phyloP scores from a whole-genome alignment of 495 filamentous ascomycete species.

The Podospora australis region DNA sequence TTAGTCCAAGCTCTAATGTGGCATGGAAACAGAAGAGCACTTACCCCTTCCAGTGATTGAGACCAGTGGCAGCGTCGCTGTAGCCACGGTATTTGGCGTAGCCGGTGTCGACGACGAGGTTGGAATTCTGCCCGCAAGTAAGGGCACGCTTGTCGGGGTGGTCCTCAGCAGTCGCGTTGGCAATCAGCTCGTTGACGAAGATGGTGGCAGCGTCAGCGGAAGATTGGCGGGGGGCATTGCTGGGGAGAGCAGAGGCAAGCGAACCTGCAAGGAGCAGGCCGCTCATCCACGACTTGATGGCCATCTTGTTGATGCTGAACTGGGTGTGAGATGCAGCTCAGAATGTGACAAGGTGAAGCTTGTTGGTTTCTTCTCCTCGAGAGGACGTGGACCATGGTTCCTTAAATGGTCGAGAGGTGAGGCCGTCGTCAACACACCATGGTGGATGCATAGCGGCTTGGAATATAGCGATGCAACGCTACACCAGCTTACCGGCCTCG shows the following conservation, averaged over 20 bases:
- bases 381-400: not conserved
- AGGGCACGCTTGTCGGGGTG: slow-evolving; percentile 10
- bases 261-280: slow-evolving; percentile 10
- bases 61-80: slow-evolving; percentile 22
- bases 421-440: not conserved
- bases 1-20: not conserved
- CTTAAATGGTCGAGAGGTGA: not conserved
- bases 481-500: not conserved
- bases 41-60: slow-evolving; percentile 38
- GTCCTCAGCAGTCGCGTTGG: slow-evolving; percentile 14
- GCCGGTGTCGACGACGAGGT: slow-evolving; percentile 29
- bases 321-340: too few relatives aligned
- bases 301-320: too few relatives aligned
- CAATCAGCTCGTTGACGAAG: slow-evolving; percentile 20
- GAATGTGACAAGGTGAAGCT: not conserved
- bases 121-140: slow-evolving; percentile 4
- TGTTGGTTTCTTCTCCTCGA: not conserved
- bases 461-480: not conserved
- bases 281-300: slow-evolving; percentile 3
- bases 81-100: slow-evolving; percentile 37
- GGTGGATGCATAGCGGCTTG: too few relatives aligned
- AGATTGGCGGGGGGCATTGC: not conserved
- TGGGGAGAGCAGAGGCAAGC: slow-evolving; percentile 2
- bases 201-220: slow-evolving; percentile 10
- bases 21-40: not conserved